Evolutionary conservation across 2,329 filamentous ascomycete genomes (phyloP).

Genomic region (Huntiella savannae): DNA sequence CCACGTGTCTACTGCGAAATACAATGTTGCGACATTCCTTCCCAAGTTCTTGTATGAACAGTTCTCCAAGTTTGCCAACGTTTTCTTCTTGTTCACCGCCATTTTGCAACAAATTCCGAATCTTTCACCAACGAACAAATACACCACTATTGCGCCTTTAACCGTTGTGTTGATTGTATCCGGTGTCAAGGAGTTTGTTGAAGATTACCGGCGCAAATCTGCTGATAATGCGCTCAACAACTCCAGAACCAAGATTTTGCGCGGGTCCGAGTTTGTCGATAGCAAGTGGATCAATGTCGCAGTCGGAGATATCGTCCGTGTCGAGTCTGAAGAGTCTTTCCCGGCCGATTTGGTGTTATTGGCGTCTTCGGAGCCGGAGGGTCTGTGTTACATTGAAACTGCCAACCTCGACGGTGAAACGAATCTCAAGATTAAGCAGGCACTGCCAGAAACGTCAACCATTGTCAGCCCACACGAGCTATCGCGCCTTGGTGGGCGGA

Average conservation of each 20-base stretch:
- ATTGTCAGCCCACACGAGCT: constrained; percentile 77
- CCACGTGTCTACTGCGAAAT: constrained; percentile 93
- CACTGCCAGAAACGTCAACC: constrained; percentile 73
- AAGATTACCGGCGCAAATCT: constrained; percentile 76
- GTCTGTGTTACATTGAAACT: constrained; percentile 95
- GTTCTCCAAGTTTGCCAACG: constrained; percentile 96
- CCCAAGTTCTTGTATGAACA: constrained; percentile 97
- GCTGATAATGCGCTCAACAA: constrained; percentile 78
- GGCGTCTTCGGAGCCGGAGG: constrained; percentile 90
- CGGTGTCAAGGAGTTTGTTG: constrained; percentile 80
- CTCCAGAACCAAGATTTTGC: constrained; percentile 65
- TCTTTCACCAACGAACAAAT: constrained; percentile 85
- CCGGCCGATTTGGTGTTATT: constrained; percentile 83
- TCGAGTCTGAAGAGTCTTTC: constrained; percentile 88
- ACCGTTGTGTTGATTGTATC: constrained; percentile 83
- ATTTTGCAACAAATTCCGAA: constrained; percentile 86
- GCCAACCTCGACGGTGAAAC: constrained; percentile 96
- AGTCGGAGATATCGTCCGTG: constrained; percentile 80
- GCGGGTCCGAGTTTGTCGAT: constrained; percentile 67
- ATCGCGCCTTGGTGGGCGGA: constrained; percentile 63
- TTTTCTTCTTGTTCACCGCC: constrained; percentile 98
- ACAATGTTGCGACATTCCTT: constrained; percentile 81
- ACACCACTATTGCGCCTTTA: constrained; percentile 91
- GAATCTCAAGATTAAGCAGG: constrained; percentile 97
- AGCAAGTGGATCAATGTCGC: constrained; percentile 86